Conservation (phyloP, 1,284 basidiomycete genomes). For the Melampsora abietis-canadensis region DNA sequence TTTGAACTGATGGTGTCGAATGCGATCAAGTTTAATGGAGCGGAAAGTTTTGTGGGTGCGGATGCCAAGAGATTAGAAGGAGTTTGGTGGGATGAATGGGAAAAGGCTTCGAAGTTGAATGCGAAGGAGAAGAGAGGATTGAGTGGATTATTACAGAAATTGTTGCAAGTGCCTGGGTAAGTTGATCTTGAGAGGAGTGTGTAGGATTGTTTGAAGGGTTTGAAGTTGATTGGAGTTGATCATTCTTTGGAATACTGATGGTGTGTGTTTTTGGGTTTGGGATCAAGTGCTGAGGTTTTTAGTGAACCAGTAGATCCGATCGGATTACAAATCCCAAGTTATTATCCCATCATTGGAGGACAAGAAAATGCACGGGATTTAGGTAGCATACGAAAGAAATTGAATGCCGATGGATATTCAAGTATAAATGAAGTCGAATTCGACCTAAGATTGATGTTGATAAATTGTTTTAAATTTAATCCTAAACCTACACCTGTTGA, state of each 20-base stretch:
- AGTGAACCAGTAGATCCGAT: conserved; percentile 60
- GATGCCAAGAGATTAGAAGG: conserved; percentile 73
- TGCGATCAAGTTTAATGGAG: conserved; percentile 73
- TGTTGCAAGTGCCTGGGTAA: conserved; percentile 51
- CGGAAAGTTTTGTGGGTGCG: conserved; percentile 68
- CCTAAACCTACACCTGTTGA: conserved; percentile 73
- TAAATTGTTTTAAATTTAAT: conserved; percentile 82
- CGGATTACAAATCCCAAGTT: conserved; percentile 71
- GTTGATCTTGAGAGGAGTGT: background rate
- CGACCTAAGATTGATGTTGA: conserved; percentile 78
- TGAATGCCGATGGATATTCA: conserved; percentile 79
- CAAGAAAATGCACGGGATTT: conserved; percentile 83
- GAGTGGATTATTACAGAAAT: conserved; percentile 24
- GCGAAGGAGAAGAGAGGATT: conserved; percentile 34
- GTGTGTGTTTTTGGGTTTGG: background rate
- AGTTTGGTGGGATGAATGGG: conserved; percentile 79
- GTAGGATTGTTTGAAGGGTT: conserved; percentile 46
- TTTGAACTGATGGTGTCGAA: conserved; percentile 81
- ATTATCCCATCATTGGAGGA: conserved; percentile 70
- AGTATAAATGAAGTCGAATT: conserved; percentile 70
- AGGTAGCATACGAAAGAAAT: conserved; percentile 71
- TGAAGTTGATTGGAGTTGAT: conserved; percentile 53
- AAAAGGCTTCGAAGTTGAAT: conserved; percentile 63
- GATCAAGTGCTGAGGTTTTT: conserved; percentile 14
- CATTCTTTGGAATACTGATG: background rate